Conservation (phyloP, 169 alveolate genomes). For the Plasmodium knowlesi region DNA sequence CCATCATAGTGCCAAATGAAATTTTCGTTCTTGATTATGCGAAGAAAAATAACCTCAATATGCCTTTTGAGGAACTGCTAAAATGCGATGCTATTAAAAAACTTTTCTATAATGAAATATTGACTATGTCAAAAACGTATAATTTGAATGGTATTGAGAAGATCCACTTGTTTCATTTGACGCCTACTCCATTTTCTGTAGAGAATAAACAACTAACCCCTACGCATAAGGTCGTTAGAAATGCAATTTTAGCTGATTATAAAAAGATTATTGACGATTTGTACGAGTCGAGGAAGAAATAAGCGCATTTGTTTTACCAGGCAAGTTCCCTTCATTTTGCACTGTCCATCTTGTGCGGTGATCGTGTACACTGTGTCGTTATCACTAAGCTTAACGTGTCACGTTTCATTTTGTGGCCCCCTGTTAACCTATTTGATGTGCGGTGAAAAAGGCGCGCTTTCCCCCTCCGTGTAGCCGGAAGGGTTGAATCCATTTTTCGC, state of each 20-base stretch:
- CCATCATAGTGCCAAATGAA: slow-evolving; percentile 74
- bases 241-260: slow-evolving; percentile 78
- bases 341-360: not conserved
- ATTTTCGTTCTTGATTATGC: slow-evolving; percentile 26
- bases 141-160: slow-evolving; percentile 84
- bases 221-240: slow-evolving; percentile 93
- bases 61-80: slow-evolving; percentile 78
- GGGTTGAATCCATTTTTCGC: not conserved
- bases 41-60: slow-evolving; percentile 69
- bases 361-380: not conserved
- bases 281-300: slow-evolving; percentile 69
- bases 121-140: slow-evolving; percentile 75
- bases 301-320: not conserved
- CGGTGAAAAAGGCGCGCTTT: not conserved
- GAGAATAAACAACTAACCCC: slow-evolving; percentile 93
- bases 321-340: not conserved
- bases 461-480: not conserved
- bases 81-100: slow-evolving; percentile 61
- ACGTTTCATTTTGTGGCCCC: not conserved
- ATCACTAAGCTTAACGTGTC: not conserved
- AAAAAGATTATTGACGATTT: slow-evolving; percentile 76
- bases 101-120: slow-evolving; percentile 65
- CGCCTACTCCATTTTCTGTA: slow-evolving; percentile 88
- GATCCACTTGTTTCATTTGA: slow-evolving; percentile 85
- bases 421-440: not conserved